Conservation (phyloP, 2,329 filamentous ascomycete genomes). For the Arachnopeziza araneosa region DNA sequence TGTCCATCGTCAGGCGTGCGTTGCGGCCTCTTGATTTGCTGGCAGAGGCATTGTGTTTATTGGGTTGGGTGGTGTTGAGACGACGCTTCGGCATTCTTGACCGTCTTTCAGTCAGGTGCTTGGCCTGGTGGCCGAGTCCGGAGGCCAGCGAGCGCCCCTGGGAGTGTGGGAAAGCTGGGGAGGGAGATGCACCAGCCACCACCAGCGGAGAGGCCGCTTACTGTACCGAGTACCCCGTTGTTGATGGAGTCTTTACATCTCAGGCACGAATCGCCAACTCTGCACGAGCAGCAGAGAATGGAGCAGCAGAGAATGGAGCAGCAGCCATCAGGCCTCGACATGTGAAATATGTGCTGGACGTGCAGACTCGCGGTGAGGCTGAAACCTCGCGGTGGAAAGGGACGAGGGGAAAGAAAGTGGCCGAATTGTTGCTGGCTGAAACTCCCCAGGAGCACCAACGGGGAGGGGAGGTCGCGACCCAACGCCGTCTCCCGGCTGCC, state of each 20-base stretch:
- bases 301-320: neutral
- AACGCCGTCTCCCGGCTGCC: neutral
- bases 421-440: neutral
- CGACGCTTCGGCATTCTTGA: neutral
- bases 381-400: neutral
- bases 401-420: neutral
- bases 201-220: neutral
- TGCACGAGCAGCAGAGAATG: too few species aligned
- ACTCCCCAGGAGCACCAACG: neutral
- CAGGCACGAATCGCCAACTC: too few species aligned
- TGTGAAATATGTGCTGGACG: neutral
- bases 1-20: neutral
- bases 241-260: too few species aligned
- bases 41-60: neutral
- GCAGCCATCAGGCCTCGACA: neutral
- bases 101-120: neutral
- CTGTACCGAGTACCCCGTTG: too few species aligned
- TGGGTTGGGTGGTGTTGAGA: neutral
- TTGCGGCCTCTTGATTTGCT: neutral
- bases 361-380: constrained; percentile 7
- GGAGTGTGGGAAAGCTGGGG: neutral
- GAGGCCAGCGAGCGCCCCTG: neutral
- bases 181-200: neutral
- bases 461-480: neutral
- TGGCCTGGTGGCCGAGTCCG: neutral